Evolutionary conservation across 495 filamentous ascomycete species (phyloP).

Genomic region (Choiromyces venosus): DNA sequence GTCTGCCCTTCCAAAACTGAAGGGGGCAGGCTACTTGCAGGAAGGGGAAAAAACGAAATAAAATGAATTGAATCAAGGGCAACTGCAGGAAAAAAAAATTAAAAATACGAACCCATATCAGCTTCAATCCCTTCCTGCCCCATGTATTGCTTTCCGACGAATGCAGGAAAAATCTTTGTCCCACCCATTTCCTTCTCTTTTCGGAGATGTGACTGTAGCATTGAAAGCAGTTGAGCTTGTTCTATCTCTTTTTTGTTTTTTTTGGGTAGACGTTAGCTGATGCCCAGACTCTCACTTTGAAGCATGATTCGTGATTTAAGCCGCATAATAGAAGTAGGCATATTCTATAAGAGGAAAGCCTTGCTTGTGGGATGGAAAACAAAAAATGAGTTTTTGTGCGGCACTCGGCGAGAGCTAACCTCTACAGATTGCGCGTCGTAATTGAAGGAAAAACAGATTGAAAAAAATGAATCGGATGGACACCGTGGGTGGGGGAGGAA

Average conservation of each 20-base stretch:
- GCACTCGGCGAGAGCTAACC: not conserved
- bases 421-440: not conserved
- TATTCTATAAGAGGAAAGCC: not conserved
- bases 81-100: not conserved
- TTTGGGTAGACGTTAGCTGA: not conserved
- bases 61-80: conserved; percentile 1
- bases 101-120: conserved; percentile 18
- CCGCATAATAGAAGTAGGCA: not conserved
- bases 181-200: conserved; percentile 16
- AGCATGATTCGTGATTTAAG: not conserved
- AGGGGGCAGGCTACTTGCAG: not conserved
- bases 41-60: not conserved
- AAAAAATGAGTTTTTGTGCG: not conserved
- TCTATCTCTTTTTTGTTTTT: conserved; percentile 10
- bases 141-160: conserved; percentile 11
- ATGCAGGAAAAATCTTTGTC: conserved; percentile 18
- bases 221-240: conserved; percentile 16
- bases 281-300: not conserved
- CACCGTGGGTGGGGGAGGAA: not conserved
- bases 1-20: not conserved
- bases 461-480: not conserved
- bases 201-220: conserved; percentile 20
- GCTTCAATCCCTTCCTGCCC: conserved; percentile 22
- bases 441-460: not conserved
- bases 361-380: conserved; percentile 5